Evolutionary conservation across 495 filamentous ascomycete species (phyloP).

Genomic region (Ramalina intermedia): DNA sequence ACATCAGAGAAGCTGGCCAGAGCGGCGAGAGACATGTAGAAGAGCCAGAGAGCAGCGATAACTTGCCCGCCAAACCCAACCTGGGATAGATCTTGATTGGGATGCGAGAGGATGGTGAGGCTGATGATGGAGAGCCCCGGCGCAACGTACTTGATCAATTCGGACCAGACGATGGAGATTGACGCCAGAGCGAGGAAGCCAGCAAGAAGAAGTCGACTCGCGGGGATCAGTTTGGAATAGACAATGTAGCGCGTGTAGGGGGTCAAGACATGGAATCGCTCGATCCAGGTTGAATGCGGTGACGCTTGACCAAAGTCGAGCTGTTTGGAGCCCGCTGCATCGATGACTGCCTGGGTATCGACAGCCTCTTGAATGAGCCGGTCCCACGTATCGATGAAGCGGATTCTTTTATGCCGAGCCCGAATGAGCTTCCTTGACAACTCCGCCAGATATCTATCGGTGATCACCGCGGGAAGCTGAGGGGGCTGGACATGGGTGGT

Average conservation of each 20-base stretch:
- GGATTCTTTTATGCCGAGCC: slow-evolving; percentile 64
- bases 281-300: slow-evolving; percentile 37
- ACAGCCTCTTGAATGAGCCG: slow-evolving; percentile 55
- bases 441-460: slow-evolving; percentile 83
- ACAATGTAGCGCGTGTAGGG: slow-evolving; percentile 74
- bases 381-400: slow-evolving; percentile 81
- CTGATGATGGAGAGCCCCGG: slow-evolving; percentile 70
- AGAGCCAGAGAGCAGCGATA: slow-evolving; percentile 72
- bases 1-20: slow-evolving; percentile 75
- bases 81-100: slow-evolving; percentile 43
- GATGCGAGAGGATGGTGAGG: slow-evolving; percentile 71
- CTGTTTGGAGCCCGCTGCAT: slow-evolving; percentile 65
- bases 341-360: slow-evolving; percentile 65
- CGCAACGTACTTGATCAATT: slow-evolving; percentile 63
- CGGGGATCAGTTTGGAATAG: slow-evolving; percentile 55
- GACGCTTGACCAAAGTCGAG: slow-evolving; percentile 55
- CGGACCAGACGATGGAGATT: slow-evolving; percentile 76
- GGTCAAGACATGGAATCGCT: slow-evolving; percentile 49
- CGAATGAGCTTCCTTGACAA: slow-evolving; percentile 66
- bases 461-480: slow-evolving; percentile 63
- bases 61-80: slow-evolving; percentile 74
- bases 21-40: slow-evolving; percentile 83
- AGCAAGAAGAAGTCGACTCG: slow-evolving; percentile 43
- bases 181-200: slow-evolving; percentile 58
- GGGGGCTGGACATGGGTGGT: slow-evolving; percentile 22